A percentile compares a stretch with the other conserved stretches of the same genome.
Conservation (phyloP, 208 protist genomes). For the Trypanosoma caninum region DNA sequence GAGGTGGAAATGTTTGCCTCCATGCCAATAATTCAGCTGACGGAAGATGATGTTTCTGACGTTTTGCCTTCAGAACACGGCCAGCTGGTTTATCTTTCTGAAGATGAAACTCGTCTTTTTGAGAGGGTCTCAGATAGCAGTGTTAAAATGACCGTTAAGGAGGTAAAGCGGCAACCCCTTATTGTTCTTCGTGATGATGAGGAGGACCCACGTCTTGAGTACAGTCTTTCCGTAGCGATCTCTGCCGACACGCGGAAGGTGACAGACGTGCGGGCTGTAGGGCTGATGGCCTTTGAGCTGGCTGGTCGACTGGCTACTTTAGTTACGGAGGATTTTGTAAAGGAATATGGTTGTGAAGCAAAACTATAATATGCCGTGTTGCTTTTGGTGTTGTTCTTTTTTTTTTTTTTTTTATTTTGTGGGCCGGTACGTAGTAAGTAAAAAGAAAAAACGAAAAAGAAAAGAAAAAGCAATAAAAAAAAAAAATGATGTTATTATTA, state of each 20-base stretch:
- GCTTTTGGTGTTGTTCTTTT: constrained; percentile 5
- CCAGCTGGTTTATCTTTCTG: constrained; percentile 87
- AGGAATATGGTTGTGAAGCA: constrained; percentile 54
- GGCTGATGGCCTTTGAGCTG: constrained; percentile 60
- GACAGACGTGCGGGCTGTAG: constrained; percentile 67
- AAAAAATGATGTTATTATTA: background rate
- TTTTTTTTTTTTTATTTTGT: constrained; percentile 20
- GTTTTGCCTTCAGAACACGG: constrained; percentile 82
- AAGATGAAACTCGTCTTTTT: constrained; percentile 77
- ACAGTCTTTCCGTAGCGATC: constrained; percentile 54
- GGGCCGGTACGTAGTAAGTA: background rate
- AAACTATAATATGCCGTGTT: constrained; percentile 5
- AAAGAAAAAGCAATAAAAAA: background rate
- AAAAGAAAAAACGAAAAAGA: constrained; percentile 3
- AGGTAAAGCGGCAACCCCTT: constrained; percentile 80
- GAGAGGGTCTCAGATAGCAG: constrained; percentile 71
- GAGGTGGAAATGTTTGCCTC: constrained; percentile 60
- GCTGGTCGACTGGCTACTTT: constrained; percentile 39
- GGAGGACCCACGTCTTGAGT: constrained; percentile 84
- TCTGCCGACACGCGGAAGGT: constrained; percentile 49
- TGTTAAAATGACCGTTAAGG: constrained; percentile 52
- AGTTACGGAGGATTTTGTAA: constrained; percentile 50
- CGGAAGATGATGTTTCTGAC: constrained; percentile 76
- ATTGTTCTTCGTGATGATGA: constrained; percentile 87
- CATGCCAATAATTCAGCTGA: constrained; percentile 60